A percentile compares a stretch with the other conserved stretches of the same genome.
Conservation (phyloP, 2,329 filamentous ascomycete genomes). For the Aspergillus proliferans region DNA sequence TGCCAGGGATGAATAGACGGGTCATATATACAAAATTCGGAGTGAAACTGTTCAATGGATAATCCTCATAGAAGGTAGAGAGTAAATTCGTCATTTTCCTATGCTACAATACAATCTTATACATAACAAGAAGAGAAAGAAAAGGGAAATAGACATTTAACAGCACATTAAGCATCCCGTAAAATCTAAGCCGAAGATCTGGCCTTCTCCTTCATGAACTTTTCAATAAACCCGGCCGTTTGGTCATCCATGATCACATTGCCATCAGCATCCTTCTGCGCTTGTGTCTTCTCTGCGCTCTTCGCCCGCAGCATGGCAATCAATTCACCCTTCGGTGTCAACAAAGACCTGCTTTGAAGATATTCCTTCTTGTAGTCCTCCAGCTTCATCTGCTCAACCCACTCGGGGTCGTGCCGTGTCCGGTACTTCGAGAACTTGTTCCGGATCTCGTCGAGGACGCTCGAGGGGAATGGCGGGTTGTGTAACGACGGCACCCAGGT, state of each 20-base stretch:
- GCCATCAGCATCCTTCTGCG: conserved; percentile 30
- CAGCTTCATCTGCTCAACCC: conserved; percentile 57
- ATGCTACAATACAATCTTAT: conserved; percentile 22
- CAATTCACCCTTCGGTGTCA: conserved; percentile 44
- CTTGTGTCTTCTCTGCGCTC: conserved; percentile 30
- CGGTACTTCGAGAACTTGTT: conserved; percentile 77
- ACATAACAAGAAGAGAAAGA: conserved; percentile 10
- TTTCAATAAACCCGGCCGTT: conserved; percentile 32
- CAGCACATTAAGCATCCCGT: conserved; percentile 1
- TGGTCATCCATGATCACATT: conserved; percentile 28
- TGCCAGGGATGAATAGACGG: not conserved
- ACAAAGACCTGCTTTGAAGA: conserved; percentile 39
- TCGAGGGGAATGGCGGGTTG: conserved; percentile 67
- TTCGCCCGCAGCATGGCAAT: conserved; percentile 30
- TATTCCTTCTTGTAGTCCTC: conserved; percentile 48
- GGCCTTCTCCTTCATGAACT: conserved; percentile 25
- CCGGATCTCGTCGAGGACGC: conserved; percentile 78
- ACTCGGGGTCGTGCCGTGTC: conserved; percentile 71
- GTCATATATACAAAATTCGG: no score
- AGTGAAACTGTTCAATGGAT: no score
- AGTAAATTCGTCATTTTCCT: conserved; percentile 11
- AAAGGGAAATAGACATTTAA: conserved; percentile 3
- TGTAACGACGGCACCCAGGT: conserved; percentile 76
- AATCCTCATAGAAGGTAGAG: not conserved
- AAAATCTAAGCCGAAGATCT: conserved; percentile 5